phyloP scores from a whole-genome alignment of 257 asterid species.

The Solanum peruvianum region DNA sequence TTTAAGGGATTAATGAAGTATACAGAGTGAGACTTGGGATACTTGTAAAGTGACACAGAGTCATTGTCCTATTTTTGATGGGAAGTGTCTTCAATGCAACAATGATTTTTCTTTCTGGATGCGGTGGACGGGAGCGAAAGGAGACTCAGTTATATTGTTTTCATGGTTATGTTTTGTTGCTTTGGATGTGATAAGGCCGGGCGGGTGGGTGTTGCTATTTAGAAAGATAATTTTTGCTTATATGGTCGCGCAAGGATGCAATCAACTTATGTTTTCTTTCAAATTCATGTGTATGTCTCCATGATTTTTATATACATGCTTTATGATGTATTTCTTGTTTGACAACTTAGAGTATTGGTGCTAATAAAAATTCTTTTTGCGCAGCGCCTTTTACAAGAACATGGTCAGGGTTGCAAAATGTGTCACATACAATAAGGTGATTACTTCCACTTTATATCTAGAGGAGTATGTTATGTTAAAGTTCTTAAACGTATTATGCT shows the following conservation, averaged over 20 bases:
- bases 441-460: background rate
- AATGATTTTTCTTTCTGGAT: background rate
- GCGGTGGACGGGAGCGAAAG: background rate
- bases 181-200: background rate
- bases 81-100: background rate
- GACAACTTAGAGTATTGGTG: background rate
- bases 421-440: constrained; percentile 89
- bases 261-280: background rate
- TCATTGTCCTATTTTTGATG: background rate
- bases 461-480: background rate
- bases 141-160: background rate
- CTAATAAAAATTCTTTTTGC: background rate
- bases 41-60: background rate
- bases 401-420: constrained; percentile 75
- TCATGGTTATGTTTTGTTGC: background rate
- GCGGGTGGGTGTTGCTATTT: background rate
- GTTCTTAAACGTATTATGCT: background rate
- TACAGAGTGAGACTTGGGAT: background rate
- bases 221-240: background rate
- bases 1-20: background rate
- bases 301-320: background rate
- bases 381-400: constrained; percentile 85
- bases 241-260: background rate
- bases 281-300: background rate
- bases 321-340: background rate